Evolutionary conservation across 75 land plant genomes (phyloP), one percentile per base, ranked within the genome.

Genomic region (Cunninghamia lanceolata): DNA sequence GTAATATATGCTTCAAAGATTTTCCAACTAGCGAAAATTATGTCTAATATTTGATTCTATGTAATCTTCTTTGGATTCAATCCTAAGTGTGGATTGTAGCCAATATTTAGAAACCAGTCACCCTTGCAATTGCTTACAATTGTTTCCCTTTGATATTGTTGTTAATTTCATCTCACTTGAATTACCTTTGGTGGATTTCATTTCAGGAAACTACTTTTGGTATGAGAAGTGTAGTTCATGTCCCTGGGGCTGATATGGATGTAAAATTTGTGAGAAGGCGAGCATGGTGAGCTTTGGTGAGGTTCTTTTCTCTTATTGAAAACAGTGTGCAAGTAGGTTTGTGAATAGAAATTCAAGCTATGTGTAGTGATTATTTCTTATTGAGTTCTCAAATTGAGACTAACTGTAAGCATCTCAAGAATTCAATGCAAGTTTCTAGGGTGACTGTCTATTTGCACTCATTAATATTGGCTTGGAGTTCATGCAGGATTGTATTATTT

Each of bases 201-300:
- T n/a, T 52, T n/a, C 86, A 96, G 96, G 95, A 96, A 85, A 93
- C 95, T 71, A 96, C 98, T 79, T 96, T 96, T 94, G 98, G 98
- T 13, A 78, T 96, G 91, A 94, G 84, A 53, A 96, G 98, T 87
- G 95, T 96, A 70, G 98, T 96, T 40, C 90, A 91, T 81, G 95
- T 94, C 56, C 93, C 96, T 30, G 90, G 89, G 50, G 82, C 95
- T 19, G 86, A 92, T 79, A 70, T 91, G 83, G 95, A 94, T 7
- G 93, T 91, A 92, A 89, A 28, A 92, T 96, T 78, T 96, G 98
- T 84, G 96, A 93, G 84, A 96, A 96, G 88, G 95, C 98, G 83
- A 96, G 92, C 93, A 94, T 92, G 98, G 98, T 95, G 92, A 95
- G 95, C 85, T 81, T 85, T 52, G 91, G 89, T 91, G 91, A 89